Conservation (phyloP, 2,329 filamentous ascomycete species). For the Aspergillus fumigatus region DNA sequence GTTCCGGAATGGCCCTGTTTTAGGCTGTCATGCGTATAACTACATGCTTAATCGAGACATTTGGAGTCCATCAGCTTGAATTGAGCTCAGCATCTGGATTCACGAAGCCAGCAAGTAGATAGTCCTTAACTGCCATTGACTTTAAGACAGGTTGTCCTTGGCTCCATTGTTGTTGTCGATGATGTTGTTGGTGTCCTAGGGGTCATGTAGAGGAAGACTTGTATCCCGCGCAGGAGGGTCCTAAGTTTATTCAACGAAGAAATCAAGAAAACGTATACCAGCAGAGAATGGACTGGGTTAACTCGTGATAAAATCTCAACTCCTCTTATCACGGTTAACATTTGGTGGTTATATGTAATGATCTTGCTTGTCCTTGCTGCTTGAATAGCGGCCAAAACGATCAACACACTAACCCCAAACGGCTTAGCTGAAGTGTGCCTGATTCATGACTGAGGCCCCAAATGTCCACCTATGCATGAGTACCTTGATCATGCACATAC, state of each 20-base stretch:
- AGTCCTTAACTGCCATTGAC: neutral
- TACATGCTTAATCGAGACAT: neutral
- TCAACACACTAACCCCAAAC: neutral
- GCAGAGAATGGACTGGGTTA: neutral
- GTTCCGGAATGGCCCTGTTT: conserved; percentile 16
- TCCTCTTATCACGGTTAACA: neutral
- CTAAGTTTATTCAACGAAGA: neutral
- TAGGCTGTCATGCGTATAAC: neutral
- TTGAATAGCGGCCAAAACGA: neutral
- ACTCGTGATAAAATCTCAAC: neutral
- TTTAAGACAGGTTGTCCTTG: neutral
- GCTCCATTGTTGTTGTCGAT: neutral
- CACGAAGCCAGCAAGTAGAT: neutral
- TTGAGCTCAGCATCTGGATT: neutral
- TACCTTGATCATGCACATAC: neutral
- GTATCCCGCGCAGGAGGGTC: neutral
- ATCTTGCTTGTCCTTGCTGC: too few species aligned
- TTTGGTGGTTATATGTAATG: neutral
- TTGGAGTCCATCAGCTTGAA: neutral
- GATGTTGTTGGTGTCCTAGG: too few species aligned
- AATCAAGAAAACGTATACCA: neutral
- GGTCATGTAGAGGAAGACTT: neutral
- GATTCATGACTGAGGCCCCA: too few species aligned
- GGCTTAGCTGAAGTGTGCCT: neutral
- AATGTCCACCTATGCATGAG: too few species aligned